Percentiles rank a stretch among this genome's conserved stretches.
Evolutionary conservation across 139 green algal species (phyloP).

Genomic region (Desmodesmus armatus): DNA sequence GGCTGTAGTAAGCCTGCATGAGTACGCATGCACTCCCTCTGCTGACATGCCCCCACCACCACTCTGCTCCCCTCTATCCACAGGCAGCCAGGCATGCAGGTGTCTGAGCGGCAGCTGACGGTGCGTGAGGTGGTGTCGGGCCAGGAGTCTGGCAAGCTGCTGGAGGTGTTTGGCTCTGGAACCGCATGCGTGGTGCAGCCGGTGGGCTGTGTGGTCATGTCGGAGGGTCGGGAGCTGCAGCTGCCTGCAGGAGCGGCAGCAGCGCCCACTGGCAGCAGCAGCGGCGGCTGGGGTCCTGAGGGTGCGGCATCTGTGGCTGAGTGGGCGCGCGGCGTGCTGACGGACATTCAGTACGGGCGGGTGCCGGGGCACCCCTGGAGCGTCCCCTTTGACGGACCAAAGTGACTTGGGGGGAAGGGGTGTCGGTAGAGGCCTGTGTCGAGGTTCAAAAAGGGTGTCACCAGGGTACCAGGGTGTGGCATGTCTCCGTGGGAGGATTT

Average conservation of each 20-base stretch:
- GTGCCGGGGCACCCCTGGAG: slow-evolving; percentile 56
- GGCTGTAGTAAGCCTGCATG: too few relatives aligned
- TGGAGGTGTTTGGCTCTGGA: slow-evolving; percentile 85
- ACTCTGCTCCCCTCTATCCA: too few relatives aligned
- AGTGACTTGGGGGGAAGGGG: too few relatives aligned
- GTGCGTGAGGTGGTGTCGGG: slow-evolving; percentile 55
- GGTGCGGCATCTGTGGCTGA: slow-evolving; percentile 33
- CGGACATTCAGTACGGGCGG: slow-evolving; percentile 76
- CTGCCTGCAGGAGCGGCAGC: not conserved
- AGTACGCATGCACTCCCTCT: too few relatives aligned
- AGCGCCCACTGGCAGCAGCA: not conserved
- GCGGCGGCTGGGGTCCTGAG: not conserved
- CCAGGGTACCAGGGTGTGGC: too few relatives aligned
- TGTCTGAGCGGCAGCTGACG: slow-evolving; percentile 58
- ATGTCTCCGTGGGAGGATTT: too few relatives aligned
- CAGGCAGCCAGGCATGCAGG: slow-evolving; percentile 51
- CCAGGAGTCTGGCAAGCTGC: slow-evolving; percentile 57
- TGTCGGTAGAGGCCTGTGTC: too few relatives aligned
- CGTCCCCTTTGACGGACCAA: slow-evolving; percentile 58
- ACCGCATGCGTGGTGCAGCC: slow-evolving; percentile 87
- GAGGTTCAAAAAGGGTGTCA: too few relatives aligned
- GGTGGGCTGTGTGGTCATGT: slow-evolving; percentile 57
- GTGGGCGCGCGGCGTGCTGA: slow-evolving; percentile 52
- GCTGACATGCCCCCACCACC: too few relatives aligned
- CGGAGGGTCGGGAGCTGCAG: slow-evolving; percentile 39